Evolutionary conservation across 1,284 basidiomycete species (phyloP), one percentile per base, ranked within the genome.

Genomic region (Cryptococcus sp.): DNA sequence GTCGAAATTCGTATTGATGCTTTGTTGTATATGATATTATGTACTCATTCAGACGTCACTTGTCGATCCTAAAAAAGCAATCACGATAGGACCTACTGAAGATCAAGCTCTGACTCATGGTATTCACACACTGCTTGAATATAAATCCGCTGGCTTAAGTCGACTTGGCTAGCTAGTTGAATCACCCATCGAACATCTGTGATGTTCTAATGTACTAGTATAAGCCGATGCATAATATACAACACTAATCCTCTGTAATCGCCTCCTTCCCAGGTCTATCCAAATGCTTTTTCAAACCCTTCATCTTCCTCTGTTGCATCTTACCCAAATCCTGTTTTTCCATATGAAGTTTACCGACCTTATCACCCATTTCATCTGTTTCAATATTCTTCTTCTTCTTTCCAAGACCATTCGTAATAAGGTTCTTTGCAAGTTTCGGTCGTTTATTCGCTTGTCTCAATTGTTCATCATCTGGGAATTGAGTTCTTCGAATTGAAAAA

Each of bases 281-380:
- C 11, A 56, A 52, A 13, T 62, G 62, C 36, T 65, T 56, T 63
- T 73, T 76, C 58, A 78, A 62, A 56, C 72, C 76, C 72, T 77
- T 78, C 75, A 78, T 76, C 70, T 77, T 78, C 56, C 76, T 72
- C 41, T 65, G 64, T 82, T 97, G 92, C 76, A 98, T 71, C 78
- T 83, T 88, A 63, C 72, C 78, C 64, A 99, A 76, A 77, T 98
- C 91, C 80, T 99, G 95, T 76, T 85, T 89, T 56, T 81, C 90
- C 48, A 98, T 76, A 76, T 98, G 95, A 52, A 98, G 84, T 58
- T 86, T 82, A 48, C 94, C 95, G 62, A 95, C 83, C 77, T 94
- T 78, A 76, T 98, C 92, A 56, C 95, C 95, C 95, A 98, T 97
- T 76, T 92, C 91, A 79, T 98, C 95, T 61, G 93, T 90, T 80